Evolutionary conservation across 208 protist species (phyloP).

Genomic region (Leishmania major): DNA sequence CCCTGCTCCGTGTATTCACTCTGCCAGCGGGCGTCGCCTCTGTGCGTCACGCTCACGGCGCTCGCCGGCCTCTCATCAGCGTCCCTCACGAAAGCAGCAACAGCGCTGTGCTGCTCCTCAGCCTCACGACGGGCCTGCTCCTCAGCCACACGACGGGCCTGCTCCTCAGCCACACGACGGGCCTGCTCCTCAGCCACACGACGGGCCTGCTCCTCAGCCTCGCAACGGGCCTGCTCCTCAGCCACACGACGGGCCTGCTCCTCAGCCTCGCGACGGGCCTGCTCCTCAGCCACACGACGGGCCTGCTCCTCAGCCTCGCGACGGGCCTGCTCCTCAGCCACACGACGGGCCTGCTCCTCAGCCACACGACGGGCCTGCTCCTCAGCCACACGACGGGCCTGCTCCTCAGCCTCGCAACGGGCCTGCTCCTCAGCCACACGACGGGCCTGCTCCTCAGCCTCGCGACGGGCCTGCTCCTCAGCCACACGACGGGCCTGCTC

Average conservation of each 20-base stretch:
- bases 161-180: slow-evolving; percentile 31
- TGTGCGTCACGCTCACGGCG: background rate
- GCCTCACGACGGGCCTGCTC: slow-evolving; percentile 32
- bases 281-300: slow-evolving; percentile 40
- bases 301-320: too few species aligned
- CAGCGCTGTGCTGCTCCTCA: background rate
- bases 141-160: slow-evolving; percentile 18
- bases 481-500: slow-evolving; percentile 32
- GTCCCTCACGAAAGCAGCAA: background rate
- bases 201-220: slow-evolving; percentile 41
- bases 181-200: slow-evolving; percentile 26
- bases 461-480: slow-evolving; percentile 24
- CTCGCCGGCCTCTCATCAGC: background rate
- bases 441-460: slow-evolving; percentile 33
- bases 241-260: slow-evolving; percentile 42
- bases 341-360: slow-evolving; percentile 34
- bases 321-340: slow-evolving; percentile 26
- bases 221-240: slow-evolving; percentile 39
- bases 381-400: slow-evolving; percentile 37
- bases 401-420: slow-evolving; percentile 58
- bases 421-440: slow-evolving; percentile 41
- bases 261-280: slow-evolving; percentile 35
- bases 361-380: slow-evolving; percentile 83
- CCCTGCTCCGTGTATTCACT: slow-evolving; percentile 5
- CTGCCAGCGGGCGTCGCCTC: background rate